Evolutionary conservation across 1,284 basidiomycete species (phyloP).

Genomic region (Cryptococcus maquisensis): DNA sequence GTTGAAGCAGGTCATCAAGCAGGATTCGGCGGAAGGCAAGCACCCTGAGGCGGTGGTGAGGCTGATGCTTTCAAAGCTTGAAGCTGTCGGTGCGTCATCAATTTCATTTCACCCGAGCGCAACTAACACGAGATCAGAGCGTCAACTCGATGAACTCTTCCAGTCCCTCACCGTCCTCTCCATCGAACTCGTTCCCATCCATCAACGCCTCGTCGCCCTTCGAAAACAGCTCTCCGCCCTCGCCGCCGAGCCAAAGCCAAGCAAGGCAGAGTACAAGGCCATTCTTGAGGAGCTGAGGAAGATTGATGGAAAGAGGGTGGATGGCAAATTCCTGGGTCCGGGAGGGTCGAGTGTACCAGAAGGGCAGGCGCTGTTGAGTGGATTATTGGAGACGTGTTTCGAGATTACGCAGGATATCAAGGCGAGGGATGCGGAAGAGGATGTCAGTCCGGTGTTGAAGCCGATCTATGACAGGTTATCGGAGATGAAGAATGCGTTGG

Average conservation of each 20-base stretch:
- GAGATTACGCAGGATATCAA: slow-evolving; percentile 95
- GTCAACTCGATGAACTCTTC: slow-evolving; percentile 67
- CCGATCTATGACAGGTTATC: slow-evolving; percentile 91
- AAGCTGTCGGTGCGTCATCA: slow-evolving; percentile 73
- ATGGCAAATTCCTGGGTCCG: slow-evolving; percentile 92
- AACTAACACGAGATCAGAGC: slow-evolving; percentile 54
- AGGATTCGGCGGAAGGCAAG: slow-evolving; percentile 73
- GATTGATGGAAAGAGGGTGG: slow-evolving; percentile 90
- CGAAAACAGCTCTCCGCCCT: slow-evolving; percentile 85
- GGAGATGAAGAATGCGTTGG: slow-evolving; percentile 62
- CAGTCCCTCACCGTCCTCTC: slow-evolving; percentile 81
- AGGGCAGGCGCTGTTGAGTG: slow-evolving; percentile 72
- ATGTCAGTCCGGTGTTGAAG: slow-evolving; percentile 79
- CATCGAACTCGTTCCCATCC: slow-evolving; percentile 79
- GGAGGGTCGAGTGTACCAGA: slow-evolving; percentile 80
- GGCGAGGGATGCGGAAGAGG: slow-evolving; percentile 86
- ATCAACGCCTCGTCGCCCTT: slow-evolving; percentile 81
- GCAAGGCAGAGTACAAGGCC: slow-evolving; percentile 83
- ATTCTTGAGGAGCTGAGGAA: slow-evolving; percentile 88
- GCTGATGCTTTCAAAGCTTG: slow-evolving; percentile 82
- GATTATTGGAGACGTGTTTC: slow-evolving; percentile 93
- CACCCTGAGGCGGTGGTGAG: slow-evolving; percentile 84
- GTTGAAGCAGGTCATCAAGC: slow-evolving; percentile 74
- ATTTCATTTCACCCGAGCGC: neutral
- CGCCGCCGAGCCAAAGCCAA: slow-evolving; percentile 76